Evolutionary conservation across 495 filamentous ascomycete genomes (phyloP).

Genomic region (Pyrenula massariospora): DNA sequence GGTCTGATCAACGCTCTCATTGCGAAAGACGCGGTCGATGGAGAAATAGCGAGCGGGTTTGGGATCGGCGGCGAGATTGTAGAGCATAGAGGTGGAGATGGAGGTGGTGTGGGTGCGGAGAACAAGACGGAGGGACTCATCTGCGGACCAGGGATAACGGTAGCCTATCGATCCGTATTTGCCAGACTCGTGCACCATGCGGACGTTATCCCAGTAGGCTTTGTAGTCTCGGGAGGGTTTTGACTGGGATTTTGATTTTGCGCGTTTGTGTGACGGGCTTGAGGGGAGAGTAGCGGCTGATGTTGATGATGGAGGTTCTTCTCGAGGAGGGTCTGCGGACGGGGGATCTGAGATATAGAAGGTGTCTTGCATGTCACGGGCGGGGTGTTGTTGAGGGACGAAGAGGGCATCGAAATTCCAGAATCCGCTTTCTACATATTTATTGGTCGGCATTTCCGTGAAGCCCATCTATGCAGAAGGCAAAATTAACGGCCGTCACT

Average conservation of each 20-base stretch:
- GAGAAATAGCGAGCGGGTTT: conserved; percentile 88
- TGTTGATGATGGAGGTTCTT: conserved; percentile 44
- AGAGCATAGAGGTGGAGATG: conserved; percentile 73
- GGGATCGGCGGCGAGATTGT: conserved; percentile 73
- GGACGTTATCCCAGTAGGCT: conserved; percentile 75
- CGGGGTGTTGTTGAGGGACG: conserved; percentile 94
- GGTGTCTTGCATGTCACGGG: conserved; percentile 91
- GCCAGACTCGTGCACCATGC: conserved; percentile 69
- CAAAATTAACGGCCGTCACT: no score
- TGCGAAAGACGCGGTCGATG: conserved; percentile 94
- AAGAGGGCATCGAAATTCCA: conserved; percentile 98
- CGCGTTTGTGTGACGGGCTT: conserved; percentile 12
- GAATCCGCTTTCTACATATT: conserved; percentile 91
- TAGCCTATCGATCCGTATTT: conserved; percentile 92
- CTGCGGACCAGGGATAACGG: conserved; percentile 80
- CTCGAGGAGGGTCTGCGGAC: conserved; percentile 60
- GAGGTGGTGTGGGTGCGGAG: conserved; percentile 95
- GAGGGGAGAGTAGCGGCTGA: conserved; percentile 18
- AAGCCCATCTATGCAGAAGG: no score
- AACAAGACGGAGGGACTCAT: conserved; percentile 82
- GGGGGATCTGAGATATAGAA: conserved; percentile 93
- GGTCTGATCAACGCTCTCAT: conserved; percentile 91
- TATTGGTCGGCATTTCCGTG: conserved; percentile 37
- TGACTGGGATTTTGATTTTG: conserved; percentile 26
- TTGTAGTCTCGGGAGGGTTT: conserved; percentile 47